These are phyloP conservation scores for Vitis cinerea DNA, from an alignment of 164 flowering plant species.

Conservation along the genomic window DNA sequence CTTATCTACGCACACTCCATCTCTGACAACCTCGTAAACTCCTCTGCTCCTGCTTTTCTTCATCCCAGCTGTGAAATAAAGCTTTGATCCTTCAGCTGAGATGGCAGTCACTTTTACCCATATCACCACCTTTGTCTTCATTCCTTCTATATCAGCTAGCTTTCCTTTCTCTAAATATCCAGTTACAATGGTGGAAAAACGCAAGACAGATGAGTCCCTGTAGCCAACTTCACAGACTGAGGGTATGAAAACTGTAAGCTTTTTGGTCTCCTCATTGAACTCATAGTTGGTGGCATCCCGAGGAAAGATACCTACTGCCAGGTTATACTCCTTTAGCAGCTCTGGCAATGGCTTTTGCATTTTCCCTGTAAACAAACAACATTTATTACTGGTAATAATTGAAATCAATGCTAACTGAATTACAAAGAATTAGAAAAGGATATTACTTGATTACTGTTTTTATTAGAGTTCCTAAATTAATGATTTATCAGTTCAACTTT, in stretches of 20 bases:
- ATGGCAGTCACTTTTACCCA: constrained; percentile 86
- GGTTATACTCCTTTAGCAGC: constrained; percentile 71
- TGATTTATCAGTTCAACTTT: too few species aligned
- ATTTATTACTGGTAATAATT: background rate
- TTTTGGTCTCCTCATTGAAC: constrained; percentile 82
- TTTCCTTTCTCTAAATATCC: constrained; percentile 91
- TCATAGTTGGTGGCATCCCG: constrained; percentile 95
- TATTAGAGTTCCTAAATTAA: too few species aligned
- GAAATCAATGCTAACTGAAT: background rate
- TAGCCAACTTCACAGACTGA: constrained; percentile 87
- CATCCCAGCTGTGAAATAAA: constrained; percentile 73
- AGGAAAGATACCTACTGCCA: constrained; percentile 84
- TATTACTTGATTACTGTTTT: too few species aligned
- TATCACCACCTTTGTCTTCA: constrained; percentile 83
- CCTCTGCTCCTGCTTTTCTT: constrained; percentile 67
- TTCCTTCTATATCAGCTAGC: constrained; percentile 75
- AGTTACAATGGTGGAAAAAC: constrained; percentile 66
- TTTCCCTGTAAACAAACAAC: constrained; percentile 50
- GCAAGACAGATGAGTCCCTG: constrained; percentile 79
- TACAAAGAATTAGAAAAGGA: too few species aligned
- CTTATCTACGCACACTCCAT: constrained; percentile 71
- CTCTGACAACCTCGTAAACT: constrained; percentile 76
- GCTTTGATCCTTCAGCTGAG: constrained; percentile 62
- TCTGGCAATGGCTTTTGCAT: constrained; percentile 89
- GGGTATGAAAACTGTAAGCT: constrained; percentile 82